These are phyloP conservation scores for Populus hybrid DNA, from an alignment of 441 rosid genomes.

Conservation along the genomic window DNA sequence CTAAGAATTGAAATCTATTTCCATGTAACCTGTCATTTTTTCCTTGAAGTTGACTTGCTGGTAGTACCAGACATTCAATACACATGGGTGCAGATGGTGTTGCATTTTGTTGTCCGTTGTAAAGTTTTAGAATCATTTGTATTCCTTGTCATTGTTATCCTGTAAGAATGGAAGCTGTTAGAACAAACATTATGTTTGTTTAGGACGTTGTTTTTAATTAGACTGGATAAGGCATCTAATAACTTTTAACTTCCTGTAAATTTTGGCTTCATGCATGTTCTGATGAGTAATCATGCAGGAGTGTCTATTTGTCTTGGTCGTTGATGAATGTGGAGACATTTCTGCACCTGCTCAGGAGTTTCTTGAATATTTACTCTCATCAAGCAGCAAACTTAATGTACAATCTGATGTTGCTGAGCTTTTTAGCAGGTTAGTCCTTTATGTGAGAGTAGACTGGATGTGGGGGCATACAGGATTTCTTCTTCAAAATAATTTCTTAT, in stretches of 20 bases:
- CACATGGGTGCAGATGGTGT: too few relatives aligned
- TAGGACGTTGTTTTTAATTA: background rate
- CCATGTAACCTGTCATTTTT: background rate
- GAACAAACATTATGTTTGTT: background rate
- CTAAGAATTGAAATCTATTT: slow-evolving; percentile 11
- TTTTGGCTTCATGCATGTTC: slow-evolving; percentile 7
- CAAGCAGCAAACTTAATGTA: slow-evolving; percentile 35
- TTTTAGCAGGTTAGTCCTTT: slow-evolving; percentile 61
- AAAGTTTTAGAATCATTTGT: too few relatives aligned
- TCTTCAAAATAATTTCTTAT: slow-evolving; percentile 1
- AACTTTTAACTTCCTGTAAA: background rate
- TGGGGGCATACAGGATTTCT: slow-evolving; percentile 11
- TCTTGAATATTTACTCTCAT: slow-evolving; percentile 49
- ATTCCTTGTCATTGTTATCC: too few relatives aligned
- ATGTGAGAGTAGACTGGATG: slow-evolving; percentile 21
- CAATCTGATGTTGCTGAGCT: slow-evolving; percentile 55
- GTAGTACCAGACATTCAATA: too few relatives aligned
- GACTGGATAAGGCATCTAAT: background rate
- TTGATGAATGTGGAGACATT: slow-evolving; percentile 76
- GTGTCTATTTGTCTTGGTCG: slow-evolving; percentile 70
- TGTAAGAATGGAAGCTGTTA: background rate
- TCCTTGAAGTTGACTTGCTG: background rate
- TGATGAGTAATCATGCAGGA: slow-evolving; percentile 56
- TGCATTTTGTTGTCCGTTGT: too few relatives aligned
- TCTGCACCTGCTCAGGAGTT: slow-evolving; percentile 64